Base-by-base conservation (phyloP, 2,329 filamentous ascomycete genomes). In the Fusarium pseudonygamai region DNA sequence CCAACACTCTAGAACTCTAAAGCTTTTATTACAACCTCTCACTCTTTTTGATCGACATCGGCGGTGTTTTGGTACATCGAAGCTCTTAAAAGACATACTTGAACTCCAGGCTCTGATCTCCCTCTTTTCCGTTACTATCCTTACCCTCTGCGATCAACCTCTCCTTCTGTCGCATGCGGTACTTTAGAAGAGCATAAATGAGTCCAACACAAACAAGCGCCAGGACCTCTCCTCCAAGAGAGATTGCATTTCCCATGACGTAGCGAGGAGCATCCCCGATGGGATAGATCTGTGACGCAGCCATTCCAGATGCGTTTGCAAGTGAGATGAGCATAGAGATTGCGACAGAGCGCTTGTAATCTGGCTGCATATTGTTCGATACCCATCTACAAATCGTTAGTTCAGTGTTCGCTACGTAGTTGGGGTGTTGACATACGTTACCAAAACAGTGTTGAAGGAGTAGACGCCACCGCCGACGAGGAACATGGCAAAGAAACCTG, bases 251-350 rank as follows among this genome's bases (percentile, higher is more conserved):
- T 2, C 80, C 80, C 42, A 62, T 77, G 28, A 81, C 70, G 34
- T 82, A 82, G 5, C 80, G 55, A 8, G 75, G 75, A 5, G 71
- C 63, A 18, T 77, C 70, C 3, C 45, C 22, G 11, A 66, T 60
- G 3, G 78, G 78, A 62, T 83, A 87, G 1, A 87, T 81, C 67
- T 87, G 85, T 0, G 84, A 85, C 0, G 84, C 83, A 2, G 85
- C 84, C 14, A 87, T 83, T 16, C 85, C 86, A 0, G 85, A 85
- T 4, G 81, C 83, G 37, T 87, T 87, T 3, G 82, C 86, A 2
- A 87, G 80, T 0, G 85, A 86, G 57, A 85, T 83, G 15, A 85
- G 82, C 34, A 85, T 76, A 0, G 85, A 85, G 16, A 87, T 82
- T 7, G 82, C 84, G 0, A 85, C 81, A 0, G 86, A 85, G 22